Percentiles rank a stretch among this genome's conserved stretches.
Evolutionary conservation across 345 rosid genomes (phyloP).

Genomic region (Corymbia maculata): DNA sequence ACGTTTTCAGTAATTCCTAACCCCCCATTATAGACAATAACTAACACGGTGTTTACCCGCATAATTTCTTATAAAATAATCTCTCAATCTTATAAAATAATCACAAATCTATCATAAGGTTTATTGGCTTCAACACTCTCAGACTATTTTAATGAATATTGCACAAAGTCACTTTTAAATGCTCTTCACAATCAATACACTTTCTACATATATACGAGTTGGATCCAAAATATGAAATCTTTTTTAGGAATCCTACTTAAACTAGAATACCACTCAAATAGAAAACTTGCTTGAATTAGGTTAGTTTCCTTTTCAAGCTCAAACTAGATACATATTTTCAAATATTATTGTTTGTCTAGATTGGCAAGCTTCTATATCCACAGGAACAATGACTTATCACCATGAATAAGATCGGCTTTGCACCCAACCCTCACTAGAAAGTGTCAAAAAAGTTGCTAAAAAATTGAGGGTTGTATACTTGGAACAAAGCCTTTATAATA

Average conservation of each 20-base stretch:
- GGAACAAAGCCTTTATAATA: not conserved
- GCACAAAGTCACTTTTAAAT: not conserved
- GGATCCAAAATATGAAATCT: not conserved
- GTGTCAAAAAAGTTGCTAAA: not conserved
- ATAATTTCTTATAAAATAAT: not conserved
- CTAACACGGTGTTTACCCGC: not conserved
- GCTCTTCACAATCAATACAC: not conserved
- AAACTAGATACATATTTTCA: not conserved
- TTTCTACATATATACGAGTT: not conserved
- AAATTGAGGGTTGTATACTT: not conserved
- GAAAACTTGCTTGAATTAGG: not conserved
- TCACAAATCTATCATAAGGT: not conserved
- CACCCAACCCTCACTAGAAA: not conserved
- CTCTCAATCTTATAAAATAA: not conserved
- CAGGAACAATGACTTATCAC: not conserved
- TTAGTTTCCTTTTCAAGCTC: not conserved
- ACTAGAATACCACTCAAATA: not conserved
- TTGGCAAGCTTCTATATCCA: not conserved
- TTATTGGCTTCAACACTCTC: not conserved
- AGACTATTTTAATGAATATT: not conserved
- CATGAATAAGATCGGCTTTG: not conserved
- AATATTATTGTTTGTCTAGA: not conserved
- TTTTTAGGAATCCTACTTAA: not conserved
- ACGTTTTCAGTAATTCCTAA: not conserved
- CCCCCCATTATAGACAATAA: rapidly evolving